phyloP scores from a whole-genome alignment of 2,329 filamentous ascomycete species.

The Talaromyces islandicus region DNA sequence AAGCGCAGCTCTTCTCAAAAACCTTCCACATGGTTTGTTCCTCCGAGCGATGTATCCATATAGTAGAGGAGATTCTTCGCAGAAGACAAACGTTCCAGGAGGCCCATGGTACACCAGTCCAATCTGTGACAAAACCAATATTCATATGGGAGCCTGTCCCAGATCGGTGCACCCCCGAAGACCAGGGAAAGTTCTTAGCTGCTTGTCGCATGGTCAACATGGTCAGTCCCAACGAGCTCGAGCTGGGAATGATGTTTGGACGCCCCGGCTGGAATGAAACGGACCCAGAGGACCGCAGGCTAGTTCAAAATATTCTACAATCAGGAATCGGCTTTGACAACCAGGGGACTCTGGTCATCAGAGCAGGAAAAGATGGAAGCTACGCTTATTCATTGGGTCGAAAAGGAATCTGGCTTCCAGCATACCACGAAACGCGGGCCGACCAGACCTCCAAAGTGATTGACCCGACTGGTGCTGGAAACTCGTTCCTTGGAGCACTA shows the following conservation, averaged over 20 bases:
- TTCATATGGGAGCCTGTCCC: slow-evolving; percentile 97
- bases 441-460: slow-evolving; percentile 50
- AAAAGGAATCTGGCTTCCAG: slow-evolving; percentile 62
- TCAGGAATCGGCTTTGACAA: slow-evolving; percentile 32
- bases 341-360: slow-evolving; percentile 41
- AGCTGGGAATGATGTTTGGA: slow-evolving; percentile 82
- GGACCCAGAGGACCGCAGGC: slow-evolving; percentile 20
- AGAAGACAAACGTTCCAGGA: slow-evolving; percentile 36
- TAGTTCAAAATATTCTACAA: slow-evolving; percentile 30
- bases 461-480: slow-evolving; percentile 94
- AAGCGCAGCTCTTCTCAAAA: slow-evolving; percentile 61
- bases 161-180: slow-evolving; percentile 70
- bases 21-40: slow-evolving; percentile 88
- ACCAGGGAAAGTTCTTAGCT: slow-evolving; percentile 48
- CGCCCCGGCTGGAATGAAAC: slow-evolving; percentile 30
- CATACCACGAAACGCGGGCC: slow-evolving; percentile 54
- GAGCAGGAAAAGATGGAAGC: slow-evolving; percentile 57
- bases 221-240: slow-evolving; percentile 75
- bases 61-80: slow-evolving; percentile 64
- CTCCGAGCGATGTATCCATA: slow-evolving; percentile 66
- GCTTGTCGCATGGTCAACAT: slow-evolving; percentile 53
- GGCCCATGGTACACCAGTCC: slow-evolving; percentile 19
- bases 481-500: slow-evolving; percentile 70
- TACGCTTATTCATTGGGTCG: slow-evolving; percentile 40
- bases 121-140: slow-evolving; percentile 52